These are phyloP conservation scores for Terfezia claveryi DNA, from an alignment of 495 filamentous ascomycete genomes.

Conservation along the genomic window DNA sequence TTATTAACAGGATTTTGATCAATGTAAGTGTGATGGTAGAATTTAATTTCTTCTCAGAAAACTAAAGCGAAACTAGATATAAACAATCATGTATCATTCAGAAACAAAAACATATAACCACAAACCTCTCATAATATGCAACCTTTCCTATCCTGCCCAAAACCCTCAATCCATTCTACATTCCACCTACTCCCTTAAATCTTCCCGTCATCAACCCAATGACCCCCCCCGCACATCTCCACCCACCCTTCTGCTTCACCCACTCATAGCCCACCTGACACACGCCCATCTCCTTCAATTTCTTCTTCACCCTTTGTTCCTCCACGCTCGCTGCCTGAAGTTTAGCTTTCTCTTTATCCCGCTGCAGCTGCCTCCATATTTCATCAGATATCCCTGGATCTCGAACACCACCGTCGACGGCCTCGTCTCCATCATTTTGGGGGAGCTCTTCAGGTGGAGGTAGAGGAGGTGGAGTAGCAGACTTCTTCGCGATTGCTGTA, in stretches of 20 bases:
- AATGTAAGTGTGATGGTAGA: no score
- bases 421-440: neutral
- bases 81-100: no score
- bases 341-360: slow-evolving; percentile 19
- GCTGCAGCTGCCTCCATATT: slow-evolving; percentile 37
- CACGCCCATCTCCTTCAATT: slow-evolving; percentile 2
- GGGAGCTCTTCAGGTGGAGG: neutral
- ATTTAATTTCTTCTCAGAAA: no score
- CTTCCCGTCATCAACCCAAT: neutral
- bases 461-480: neutral
- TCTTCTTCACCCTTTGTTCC: slow-evolving; percentile 1
- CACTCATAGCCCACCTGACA: slow-evolving; percentile 1
- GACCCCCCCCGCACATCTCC: slow-evolving; percentile 2
- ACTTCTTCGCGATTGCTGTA: neutral
- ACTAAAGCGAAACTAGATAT: no score
- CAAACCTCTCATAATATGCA: no score
- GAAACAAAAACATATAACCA: no score
- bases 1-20: no score
- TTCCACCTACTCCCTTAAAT: no score
- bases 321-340: neutral
- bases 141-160: no score
- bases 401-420: slow-evolving; percentile 10
- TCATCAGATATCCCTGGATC: slow-evolving; percentile 38
- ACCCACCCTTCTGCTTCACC: slow-evolving; percentile 1
- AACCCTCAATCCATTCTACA: no score